A percentile compares a stretch with the other conserved stretches of the same genome.
Evolutionary conservation across 306 rosid species (phyloP).

Genomic region (Citrullus mucosospermus): DNA sequence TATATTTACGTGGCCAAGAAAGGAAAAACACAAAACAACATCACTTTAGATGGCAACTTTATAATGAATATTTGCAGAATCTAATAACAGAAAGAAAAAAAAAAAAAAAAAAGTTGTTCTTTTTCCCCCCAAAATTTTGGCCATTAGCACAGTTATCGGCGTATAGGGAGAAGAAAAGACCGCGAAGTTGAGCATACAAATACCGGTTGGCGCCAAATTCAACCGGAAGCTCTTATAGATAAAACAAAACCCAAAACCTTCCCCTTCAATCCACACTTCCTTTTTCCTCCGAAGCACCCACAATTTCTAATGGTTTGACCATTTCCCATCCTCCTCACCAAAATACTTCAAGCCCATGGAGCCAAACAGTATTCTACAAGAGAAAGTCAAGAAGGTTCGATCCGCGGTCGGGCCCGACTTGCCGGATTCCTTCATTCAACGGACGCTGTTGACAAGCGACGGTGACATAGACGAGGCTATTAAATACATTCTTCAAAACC

Average conservation of each 20-base stretch:
- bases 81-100: background rate
- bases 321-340: background rate
- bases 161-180: background rate
- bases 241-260: background rate
- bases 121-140: too few species aligned
- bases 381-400: constrained; percentile 10
- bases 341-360: constrained; percentile 4
- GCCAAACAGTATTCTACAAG: background rate
- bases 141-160: background rate
- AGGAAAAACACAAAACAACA: background rate
- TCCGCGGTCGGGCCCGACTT: constrained; percentile 8
- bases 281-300: too few species aligned
- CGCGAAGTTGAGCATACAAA: background rate
- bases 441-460: background rate
- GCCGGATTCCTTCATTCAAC: background rate
- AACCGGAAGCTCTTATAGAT: background rate
- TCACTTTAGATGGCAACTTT: background rate
- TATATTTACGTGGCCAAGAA: background rate
- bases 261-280: background rate
- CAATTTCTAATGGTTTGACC: background rate
- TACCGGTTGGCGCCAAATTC: background rate
- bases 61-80: background rate
- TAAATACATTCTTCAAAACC: background rate
- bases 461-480: constrained; percentile 7
- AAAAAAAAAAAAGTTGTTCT: background rate